Conservation (phyloP, 2,329 filamentous ascomycete species). For the Annulohypoxylon truncatum region DNA sequence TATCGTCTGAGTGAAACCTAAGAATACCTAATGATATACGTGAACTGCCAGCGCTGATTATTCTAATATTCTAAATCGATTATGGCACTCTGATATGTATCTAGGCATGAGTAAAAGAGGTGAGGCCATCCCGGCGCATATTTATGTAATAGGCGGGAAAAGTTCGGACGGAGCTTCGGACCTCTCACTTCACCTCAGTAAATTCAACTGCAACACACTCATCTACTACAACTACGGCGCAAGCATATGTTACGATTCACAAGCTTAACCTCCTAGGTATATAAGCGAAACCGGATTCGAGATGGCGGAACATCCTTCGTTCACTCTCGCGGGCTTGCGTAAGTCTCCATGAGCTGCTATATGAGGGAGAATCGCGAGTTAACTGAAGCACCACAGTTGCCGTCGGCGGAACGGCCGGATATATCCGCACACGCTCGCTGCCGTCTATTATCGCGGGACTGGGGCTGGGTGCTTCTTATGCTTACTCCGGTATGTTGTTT, state of each 20-base stretch:
- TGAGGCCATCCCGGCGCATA: constrained; percentile 2
- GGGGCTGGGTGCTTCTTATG: constrained; percentile 50
- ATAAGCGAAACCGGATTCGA: not conserved
- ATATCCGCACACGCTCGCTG: constrained; percentile 47
- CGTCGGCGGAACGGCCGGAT: constrained; percentile 51
- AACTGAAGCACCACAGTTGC: constrained; percentile 44
- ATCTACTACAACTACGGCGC: not conserved
- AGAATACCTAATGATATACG: not conserved
- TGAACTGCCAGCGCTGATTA: not conserved
- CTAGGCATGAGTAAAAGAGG: not conserved
- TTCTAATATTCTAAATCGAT: not conserved
- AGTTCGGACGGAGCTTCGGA: constrained; percentile 15
- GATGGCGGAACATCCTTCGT: constrained; percentile 57
- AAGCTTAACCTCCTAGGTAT: not conserved
- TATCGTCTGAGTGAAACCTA: not conserved
- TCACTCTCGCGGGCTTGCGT: constrained; percentile 55
- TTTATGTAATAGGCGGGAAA: constrained; percentile 18
- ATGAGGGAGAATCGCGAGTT: not conserved
- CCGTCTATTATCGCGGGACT: constrained; percentile 52
- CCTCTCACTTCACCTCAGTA: not conserved
- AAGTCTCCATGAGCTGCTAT: constrained; percentile 37
- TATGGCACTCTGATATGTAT: not conserved
- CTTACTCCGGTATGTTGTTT: constrained; percentile 45
- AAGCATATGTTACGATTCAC: not conserved
- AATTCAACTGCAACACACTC: not conserved